Base-by-base conservation (phyloP, 1,284 basidiomycete species). In the Leccinum holopus region DNA sequence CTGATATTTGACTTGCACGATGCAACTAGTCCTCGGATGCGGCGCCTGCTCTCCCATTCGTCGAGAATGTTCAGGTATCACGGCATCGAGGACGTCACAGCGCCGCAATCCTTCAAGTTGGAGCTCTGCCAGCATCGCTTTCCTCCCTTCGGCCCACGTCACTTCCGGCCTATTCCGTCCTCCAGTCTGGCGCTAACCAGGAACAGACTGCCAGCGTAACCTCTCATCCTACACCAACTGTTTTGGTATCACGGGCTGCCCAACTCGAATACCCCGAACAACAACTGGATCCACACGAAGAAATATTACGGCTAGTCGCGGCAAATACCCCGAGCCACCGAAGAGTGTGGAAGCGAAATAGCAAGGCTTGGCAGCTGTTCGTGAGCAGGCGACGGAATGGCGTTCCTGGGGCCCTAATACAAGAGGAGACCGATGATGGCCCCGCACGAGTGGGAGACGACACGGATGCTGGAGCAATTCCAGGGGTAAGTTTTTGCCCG, bases 321-420 rank as follows among this genome's bases (percentile, higher is more conserved):
- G 88, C 87, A 35, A 80, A 84, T 72, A 84, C 80, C 25, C 87
- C 89, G 0, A 91, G 87, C 67, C 90, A 91, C 71, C 80, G 88
- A 61, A 83, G 80, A 16, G 84, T 85, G 7, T 91, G 90, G 90
- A 84, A 79, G 69, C 81, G 81, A 66, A 80, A 84, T 68, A 82
- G 85, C 66, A 82, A 80, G 65, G 84, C 85, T 21, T 91, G 87
- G 87, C 80, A 84, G 65, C 72, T 82, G 14, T 88, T 90, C 67
- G 79, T 84, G 33, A 80, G 78, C 64, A 78, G 82, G 57, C 76
- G 78, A 51, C 77, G 76, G 56, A 71, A 71, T n/a, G 72, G 75
- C n/a, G 65, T 69, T 10, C 71, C 73, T 25, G 75, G 72, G 14
- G 71, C 69, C 12, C 68, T 78, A 47, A 84, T 83, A 63, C 76